Base-by-base conservation (phyloP, 768 basidiomycete genomes). In the Calocybe indica region DNA sequence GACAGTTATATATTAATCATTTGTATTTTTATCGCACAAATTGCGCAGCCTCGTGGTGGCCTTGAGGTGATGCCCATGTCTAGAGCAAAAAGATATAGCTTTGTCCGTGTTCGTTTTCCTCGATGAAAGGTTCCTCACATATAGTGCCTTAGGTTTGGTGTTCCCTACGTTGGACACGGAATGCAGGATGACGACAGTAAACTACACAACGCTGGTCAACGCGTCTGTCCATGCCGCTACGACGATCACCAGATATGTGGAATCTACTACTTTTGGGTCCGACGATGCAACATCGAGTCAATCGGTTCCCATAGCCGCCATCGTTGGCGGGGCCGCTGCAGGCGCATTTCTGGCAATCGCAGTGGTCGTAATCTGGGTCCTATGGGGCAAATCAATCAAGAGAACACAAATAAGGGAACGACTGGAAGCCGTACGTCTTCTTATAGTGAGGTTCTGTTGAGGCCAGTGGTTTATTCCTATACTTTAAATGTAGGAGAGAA, bases 261-360 rank as follows among this genome's bases (percentile, higher is more conserved):
- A 47, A 35, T 54, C 53, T 32, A 49, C 48, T 10, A 48, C 44
- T 14, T 41, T 38, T 6, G 10, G 39, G 14, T 11, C 48, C 32
- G n/a, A n/a, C 22, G 5, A 43, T 14, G 43, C 54, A 35, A 43
- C 49, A 22, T 28, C 52, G 34, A 46, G 44, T 31, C 54, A 33
- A 31, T 28, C 58, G 1, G 52, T 79, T 6, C 79, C 79, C 6
- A 57, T 80, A 7, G 72, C 58, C 8, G 72, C 76, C 8, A 75
- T 82, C 50, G 74, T 65, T 5, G 78, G 78, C 5, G 79, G 79
- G 7, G 62, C 69, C 0, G 65, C 58, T 2, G 79, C 65, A 0
- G 81, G 81, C 14, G 65, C 70, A 30, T 44, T 70, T 6, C 62
- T 82, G 8, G 78, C 76, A 5, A 47, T 80, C 12, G 55, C 63